Evolutionary conservation across 768 basidiomycete genomes (phyloP).

Genomic region (Infundibulicybe gibba): DNA sequence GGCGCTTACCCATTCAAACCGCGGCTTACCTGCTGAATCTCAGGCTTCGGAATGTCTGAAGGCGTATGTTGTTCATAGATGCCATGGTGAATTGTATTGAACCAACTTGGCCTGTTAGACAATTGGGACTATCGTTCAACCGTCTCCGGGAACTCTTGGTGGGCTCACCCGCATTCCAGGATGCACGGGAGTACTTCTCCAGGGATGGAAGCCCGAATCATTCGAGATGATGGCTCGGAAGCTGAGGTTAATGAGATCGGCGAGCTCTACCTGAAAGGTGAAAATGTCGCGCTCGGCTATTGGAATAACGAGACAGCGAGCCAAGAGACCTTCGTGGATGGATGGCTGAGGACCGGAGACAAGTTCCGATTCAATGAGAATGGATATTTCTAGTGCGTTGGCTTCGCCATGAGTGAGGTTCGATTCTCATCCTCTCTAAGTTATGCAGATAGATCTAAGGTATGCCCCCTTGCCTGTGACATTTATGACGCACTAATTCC

Average conservation of each 20-base stretch:
- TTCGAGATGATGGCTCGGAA: constrained; percentile 55
- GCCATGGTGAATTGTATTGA: neutral
- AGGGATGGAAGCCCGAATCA: constrained; percentile 59
- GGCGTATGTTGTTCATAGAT: constrained; percentile 32
- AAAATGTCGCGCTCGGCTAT: constrained; percentile 63
- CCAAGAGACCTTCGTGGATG: constrained; percentile 60
- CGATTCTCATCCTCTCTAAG: constrained; percentile 26
- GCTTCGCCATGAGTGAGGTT: neutral
- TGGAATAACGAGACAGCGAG: constrained; percentile 70
- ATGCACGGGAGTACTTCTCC: constrained; percentile 59
- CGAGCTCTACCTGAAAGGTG: constrained; percentile 44
- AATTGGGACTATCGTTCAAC: constrained; percentile 42
- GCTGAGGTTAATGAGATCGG: constrained; percentile 49
- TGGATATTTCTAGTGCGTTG: constrained; percentile 61
- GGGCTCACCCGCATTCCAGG: constrained; percentile 38
- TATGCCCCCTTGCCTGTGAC: constrained; percentile 14
- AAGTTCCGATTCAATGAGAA: constrained; percentile 57
- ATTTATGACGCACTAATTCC: neutral
- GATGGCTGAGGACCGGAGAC: constrained; percentile 79
- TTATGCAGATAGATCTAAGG: constrained; percentile 78
- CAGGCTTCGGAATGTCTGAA: constrained; percentile 76
- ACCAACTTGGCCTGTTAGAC: constrained; percentile 38
- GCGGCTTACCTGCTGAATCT: neutral
- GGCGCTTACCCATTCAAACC: neutral
- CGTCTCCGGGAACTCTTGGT: constrained; percentile 39